Percentiles rank a stretch among this genome's conserved stretches.
Evolutionary conservation across 164 flowering plant species (phyloP).

Genomic region (Vitis labrusca): DNA sequence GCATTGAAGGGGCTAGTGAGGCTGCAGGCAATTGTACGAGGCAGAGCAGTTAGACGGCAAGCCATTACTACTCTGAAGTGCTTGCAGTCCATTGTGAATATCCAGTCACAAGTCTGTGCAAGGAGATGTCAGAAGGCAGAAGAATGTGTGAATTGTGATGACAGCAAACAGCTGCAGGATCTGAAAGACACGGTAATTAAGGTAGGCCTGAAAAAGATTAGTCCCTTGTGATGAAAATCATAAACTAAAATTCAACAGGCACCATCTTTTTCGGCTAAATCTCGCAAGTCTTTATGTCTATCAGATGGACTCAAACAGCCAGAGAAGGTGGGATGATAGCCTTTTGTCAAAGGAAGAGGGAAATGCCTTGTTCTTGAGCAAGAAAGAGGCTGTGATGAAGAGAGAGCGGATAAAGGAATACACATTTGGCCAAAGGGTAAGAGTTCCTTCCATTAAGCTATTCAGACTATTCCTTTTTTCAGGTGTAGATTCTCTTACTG

Average conservation of each 20-base stretch:
- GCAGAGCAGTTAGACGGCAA: slow-evolving; percentile 39
- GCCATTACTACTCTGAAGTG: slow-evolving; percentile 36
- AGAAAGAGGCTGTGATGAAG: slow-evolving; percentile 47
- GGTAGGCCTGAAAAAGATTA: slow-evolving; percentile 21
- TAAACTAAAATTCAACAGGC: no score
- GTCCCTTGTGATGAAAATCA: background rate
- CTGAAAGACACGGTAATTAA: slow-evolving; percentile 33
- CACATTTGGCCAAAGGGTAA: slow-evolving; percentile 44
- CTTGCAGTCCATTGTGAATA: slow-evolving; percentile 42
- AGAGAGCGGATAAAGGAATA: slow-evolving; percentile 59
- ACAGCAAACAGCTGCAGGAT: slow-evolving; percentile 13
- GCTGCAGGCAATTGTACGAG: slow-evolving; percentile 48
- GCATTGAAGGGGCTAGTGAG: slow-evolving; percentile 46
- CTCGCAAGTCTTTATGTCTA: background rate
- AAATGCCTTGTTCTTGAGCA: slow-evolving; percentile 40
- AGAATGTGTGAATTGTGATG: slow-evolving; percentile 7
- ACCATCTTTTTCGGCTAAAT: background rate
- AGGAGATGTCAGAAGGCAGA: slow-evolving; percentile 13
- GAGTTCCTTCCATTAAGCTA: background rate
- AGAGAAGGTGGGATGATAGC: slow-evolving; percentile 59
- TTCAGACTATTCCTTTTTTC: background rate
- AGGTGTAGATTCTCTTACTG: background rate
- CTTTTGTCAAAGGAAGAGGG: slow-evolving; percentile 46
- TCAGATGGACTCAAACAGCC: slow-evolving; percentile 46
- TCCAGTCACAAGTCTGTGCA: slow-evolving; percentile 33